Conservation (phyloP, 2,329 filamentous ascomycete genomes). For the Calonectria pseudoreteaudii region DNA sequence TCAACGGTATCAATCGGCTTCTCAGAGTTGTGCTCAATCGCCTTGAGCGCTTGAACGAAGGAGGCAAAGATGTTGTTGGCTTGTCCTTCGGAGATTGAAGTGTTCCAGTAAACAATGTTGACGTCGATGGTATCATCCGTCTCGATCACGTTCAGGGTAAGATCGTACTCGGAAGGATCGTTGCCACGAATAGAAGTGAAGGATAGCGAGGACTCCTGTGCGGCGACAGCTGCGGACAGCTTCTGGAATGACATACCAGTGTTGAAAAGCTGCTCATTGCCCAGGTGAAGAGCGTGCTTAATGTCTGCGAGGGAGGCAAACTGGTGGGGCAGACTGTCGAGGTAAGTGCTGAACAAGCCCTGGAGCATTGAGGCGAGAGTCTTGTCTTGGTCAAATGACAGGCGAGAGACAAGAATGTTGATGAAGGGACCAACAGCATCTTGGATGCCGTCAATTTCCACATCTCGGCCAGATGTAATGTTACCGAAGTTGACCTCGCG, state of each 20-base stretch:
- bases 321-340: neutral
- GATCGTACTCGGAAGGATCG: neutral
- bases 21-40: neutral
- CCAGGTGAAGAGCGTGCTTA: neutral
- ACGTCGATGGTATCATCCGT: neutral
- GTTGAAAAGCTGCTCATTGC: neutral
- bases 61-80: neutral
- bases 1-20: neutral
- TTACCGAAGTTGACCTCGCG: neutral
- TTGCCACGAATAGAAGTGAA: neutral
- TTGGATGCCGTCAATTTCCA: neutral
- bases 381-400: neutral
- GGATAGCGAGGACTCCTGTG: neutral
- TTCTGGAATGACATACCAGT: slow-evolving; percentile 4
- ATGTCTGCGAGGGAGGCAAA: neutral
- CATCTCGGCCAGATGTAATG: neutral
- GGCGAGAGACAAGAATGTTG: neutral
- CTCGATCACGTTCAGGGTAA: neutral
- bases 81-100: neutral
- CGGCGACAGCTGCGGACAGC: neutral
- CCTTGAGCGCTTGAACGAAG: neutral
- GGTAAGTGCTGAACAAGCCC: neutral
- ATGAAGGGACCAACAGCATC: slow-evolving; percentile 5
- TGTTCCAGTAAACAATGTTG: neutral
- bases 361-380: neutral